Evolutionary conservation across 139 green algal genomes (phyloP), one percentile per base, ranked within the genome.

Genomic region (Chlorella sp.): DNA sequence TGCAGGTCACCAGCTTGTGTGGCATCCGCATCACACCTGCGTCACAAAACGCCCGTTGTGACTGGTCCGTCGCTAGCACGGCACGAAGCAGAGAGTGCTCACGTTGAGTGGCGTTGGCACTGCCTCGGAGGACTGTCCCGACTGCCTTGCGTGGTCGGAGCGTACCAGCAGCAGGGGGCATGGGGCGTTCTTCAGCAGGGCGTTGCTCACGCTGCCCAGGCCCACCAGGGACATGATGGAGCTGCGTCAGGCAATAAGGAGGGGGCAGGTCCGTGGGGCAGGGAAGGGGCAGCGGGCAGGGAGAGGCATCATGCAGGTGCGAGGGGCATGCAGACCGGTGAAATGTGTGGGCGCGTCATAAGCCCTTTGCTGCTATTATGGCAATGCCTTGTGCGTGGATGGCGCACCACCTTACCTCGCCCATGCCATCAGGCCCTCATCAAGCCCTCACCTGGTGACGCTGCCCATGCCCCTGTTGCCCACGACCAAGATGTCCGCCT

Each of bases 391-490:
- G 42, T 55, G 42, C 42, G 17, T 17, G 17, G 42, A 55, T 24
- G 17, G 17, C 42, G 17, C 42, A 55, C 10, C 10, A 24, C 10
- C 42, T 55, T 55, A 17, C 17, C 42, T 17, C 10, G 42, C 42
- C 10, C 42, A 55, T 10, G 17, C 10, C 42, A 55, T 55, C 10
- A 10, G 42, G 42, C n/a, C n/a, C n/a, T n/a, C n/a, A n/a, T n/a
- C n/a, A n/a, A n/a, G n/a, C n/a, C n/a, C n/a, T n/a, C n/a, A 67
- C 62, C 62, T 35, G 3, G 34, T 67, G 30, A 67, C 20, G n/a
- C n/a, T 20, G 62, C 62, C 62, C 62, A 67, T 67, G n/a, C 62
- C 62, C 27, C 62, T 5, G 62, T 31, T 67, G 62, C 62, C 62
- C 62, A 67, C 62, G 2, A 67, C 62, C 27, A 67, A 26, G 3